Evolutionary conservation across 805 yeast genomes (phyloP), one percentile per base, ranked within the genome.

Genomic region (Saitoella complicata): DNA sequence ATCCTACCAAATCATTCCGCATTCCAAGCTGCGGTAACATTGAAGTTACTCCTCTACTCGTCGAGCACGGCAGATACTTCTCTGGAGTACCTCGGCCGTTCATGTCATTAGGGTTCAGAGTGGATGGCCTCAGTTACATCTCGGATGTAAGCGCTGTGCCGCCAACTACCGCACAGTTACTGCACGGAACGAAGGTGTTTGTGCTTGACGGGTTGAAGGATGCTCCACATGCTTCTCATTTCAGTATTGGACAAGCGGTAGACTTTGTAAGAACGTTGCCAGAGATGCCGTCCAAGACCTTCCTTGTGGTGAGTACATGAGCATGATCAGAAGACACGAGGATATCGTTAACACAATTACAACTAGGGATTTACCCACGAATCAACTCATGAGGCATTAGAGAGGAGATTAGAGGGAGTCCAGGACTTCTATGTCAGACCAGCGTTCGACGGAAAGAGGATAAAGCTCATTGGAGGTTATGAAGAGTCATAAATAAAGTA

Each of bases 111-210:
- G 43, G 43, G 7, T 41, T 41, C 37, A 37, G 43, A 12, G 30
- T 41, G n/a, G 40, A 38, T 29, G 38, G 32, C 29, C 13, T 41
- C n/a, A 33, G 38, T 3, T 41, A 41, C 2, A 41, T 41, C 10
- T 41, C 43, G 11, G 43, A 41, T 21, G 13, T 30, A 9, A 34
- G 30, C 38, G 32, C 12, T 34, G 29, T 41, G n/a, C 38, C 43
- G 10, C 43, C 37, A 6, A 9, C 12, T 9, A 35, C 38, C 7
- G 30, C 29, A 10, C 5, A 33, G 7, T 29, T 33, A 32, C 30
- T 41, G 38, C 31, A n/a, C 10, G 43, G 43, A 21, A 33, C 43
- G 7, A 13, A 34, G 7, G 39, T 41, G 30, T 37, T 41, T 7
- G 43, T 41, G 9, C 31, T 41, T 9, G 43, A 41, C 11, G 43